Conservation (phyloP, 805 yeast genomes). For the Candida succiphila region DNA sequence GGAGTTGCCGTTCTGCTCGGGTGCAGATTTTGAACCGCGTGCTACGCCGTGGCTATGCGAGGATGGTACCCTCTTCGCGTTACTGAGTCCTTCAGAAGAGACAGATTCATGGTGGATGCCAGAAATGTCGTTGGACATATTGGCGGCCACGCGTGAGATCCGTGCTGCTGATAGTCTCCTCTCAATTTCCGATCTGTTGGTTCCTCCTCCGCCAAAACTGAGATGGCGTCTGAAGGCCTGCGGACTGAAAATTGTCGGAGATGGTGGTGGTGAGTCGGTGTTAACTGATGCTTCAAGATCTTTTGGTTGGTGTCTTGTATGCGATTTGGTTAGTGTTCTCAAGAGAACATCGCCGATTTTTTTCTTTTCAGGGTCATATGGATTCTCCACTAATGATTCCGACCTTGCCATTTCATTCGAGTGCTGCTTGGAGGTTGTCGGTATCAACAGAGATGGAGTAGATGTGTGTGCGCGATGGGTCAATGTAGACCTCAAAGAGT, state of each 20-base stretch:
- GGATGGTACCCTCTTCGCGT: background rate
- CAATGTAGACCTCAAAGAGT: no score
- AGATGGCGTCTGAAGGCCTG: slow-evolving; percentile 15
- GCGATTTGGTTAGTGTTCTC: slow-evolving; percentile 15
- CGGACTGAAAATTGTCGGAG: background rate
- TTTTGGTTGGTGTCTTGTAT: slow-evolving; percentile 6
- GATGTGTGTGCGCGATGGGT: no score
- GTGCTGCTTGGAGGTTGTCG: no score
- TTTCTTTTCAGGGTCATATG: slow-evolving; percentile 14
- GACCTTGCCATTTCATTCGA: no score
- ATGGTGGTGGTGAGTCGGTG: background rate
- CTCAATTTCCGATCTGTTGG: slow-evolving; percentile 19
- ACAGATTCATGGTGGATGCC: slow-evolving; percentile 24
- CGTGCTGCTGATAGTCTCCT: slow-evolving; percentile 25
- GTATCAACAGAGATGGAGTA: no score
- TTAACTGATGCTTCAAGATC: slow-evolving; percentile 14
- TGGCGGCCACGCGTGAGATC: slow-evolving; percentile 31
- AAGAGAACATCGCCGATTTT: slow-evolving; percentile 16
- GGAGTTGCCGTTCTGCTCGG: no score
- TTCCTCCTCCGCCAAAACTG: slow-evolving; percentile 20
- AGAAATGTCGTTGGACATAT: slow-evolving; percentile 33
- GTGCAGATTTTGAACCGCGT: no score
- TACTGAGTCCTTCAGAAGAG: background rate
- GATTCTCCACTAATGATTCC: slow-evolving; percentile 14
- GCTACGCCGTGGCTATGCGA: no score